Base-by-base conservation (phyloP, 768 basidiomycete species). In the Gymnopilus dilepis region DNA sequence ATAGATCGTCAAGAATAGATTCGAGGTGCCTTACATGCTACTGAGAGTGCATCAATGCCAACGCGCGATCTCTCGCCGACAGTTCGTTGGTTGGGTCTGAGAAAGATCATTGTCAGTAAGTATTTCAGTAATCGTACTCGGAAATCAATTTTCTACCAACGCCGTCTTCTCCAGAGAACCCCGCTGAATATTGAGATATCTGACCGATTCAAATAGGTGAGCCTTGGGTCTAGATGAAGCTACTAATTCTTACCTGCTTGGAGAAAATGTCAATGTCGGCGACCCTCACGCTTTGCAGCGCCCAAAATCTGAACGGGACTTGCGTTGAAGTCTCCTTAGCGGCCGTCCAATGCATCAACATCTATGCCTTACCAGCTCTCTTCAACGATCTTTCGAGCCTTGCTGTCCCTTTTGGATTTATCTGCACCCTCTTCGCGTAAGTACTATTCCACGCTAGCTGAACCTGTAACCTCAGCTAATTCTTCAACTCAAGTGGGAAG, bases 381-480 rank as follows among this genome's bases (percentile, higher is more conserved):
- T 22, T 17, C 17, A 53, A 53, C 6, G 24, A 38, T 34, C 51
- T 53, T 34, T 33, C 51, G 9, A 53, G 51, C 37, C 22, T 53
- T 21, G 31, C 51, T 6, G 22, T 53, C 37, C 51, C 51, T 11
- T 4, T 53, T 6, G 51, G 51, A 22, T 53, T 53, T 22, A 37
- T 53, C 31, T 53, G 51, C 19, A 53, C 51, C 5, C 51, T 53
- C 24, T 53, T 53, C 22, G 31, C 51, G 51, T 53, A n/a, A 53
- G 51, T 4, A 5, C 9, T 8, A 19, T 21, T 37, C 24, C 34
- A 37, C 34, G 34, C 11, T 37, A 37, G n/a, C n/a, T n/a, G n/a
- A n/a, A n/a, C n/a, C n/a, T n/a, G n/a, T n/a, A n/a, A n/a, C n/a
- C n/a, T n/a, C n/a, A n/a, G n/a, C 41, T 19, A n/a, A 42, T 19